Conservation (phyloP, 1,284 basidiomycete species). For the Sutorius eximius region DNA sequence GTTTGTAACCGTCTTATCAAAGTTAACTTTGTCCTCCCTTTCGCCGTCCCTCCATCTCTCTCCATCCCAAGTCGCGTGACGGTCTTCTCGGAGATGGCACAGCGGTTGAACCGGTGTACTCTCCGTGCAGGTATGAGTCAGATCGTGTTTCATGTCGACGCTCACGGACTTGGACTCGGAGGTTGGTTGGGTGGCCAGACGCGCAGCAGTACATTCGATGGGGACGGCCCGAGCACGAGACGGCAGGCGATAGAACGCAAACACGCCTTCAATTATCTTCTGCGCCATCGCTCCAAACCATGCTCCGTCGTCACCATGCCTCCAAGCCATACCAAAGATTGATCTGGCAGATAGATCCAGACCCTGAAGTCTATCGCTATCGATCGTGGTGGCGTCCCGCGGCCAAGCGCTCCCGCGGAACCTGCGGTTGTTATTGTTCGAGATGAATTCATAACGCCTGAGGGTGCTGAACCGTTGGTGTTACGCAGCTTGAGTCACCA, state of each 20-base stretch:
- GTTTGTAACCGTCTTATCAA: background rate
- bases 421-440: background rate
- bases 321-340: background rate
- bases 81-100: background rate
- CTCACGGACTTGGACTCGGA: background rate
- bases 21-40: constrained; percentile 17
- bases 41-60: too few species aligned
- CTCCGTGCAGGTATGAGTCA: constrained; percentile 1
- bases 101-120: background rate
- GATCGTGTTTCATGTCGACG: background rate
- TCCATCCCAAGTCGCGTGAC: background rate
- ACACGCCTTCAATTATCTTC: background rate
- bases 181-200: constrained; percentile 1
- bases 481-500: background rate
- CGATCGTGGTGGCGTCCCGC: constrained; percentile 16
- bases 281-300: background rate
- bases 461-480: background rate
- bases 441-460: constrained; percentile 9
- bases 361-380: constrained; percentile 19
- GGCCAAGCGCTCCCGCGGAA: constrained; percentile 12
- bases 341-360: background rate
- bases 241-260: background rate
- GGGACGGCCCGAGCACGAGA: background rate
- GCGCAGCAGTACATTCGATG: background rate
- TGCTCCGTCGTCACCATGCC: background rate